Evolutionary conservation across 306 rosid species (phyloP).

Genomic region (Lupinus albus): DNA sequence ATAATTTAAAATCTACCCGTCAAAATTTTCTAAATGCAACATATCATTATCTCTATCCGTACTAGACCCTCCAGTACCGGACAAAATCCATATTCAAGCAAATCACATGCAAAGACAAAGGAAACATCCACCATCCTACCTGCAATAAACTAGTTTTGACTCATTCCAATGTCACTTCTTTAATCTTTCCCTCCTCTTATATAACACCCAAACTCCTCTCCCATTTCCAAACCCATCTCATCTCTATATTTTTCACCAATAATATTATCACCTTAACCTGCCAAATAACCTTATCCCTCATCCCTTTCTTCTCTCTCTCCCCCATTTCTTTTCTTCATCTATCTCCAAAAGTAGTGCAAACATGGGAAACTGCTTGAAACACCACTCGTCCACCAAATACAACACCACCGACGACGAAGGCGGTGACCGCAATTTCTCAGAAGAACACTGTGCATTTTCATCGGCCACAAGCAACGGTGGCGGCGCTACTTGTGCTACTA

Average conservation of each 20-base stretch:
- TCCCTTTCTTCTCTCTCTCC: neutral
- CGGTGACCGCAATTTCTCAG: constrained; percentile 53
- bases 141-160: constrained; percentile 53
- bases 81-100: no score
- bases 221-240: neutral
- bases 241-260: neutral
- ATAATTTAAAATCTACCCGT: no score
- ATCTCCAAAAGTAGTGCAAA: neutral
- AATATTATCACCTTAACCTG: neutral
- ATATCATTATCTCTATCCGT: no score
- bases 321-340: neutral
- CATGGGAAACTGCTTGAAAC: constrained; percentile 86
- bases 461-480: neutral
- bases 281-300: neutral
- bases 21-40: no score
- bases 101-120: no score
- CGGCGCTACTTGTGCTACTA: no score
- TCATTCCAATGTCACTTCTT: constrained; percentile 21
- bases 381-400: constrained; percentile 46
- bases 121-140: constrained; percentile 3
- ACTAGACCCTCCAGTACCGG: no score
- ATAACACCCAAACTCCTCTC: constrained; percentile 38
- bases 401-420: constrained; percentile 47
- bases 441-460: neutral
- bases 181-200: neutral